phyloP scores from a whole-genome alignment of 345 rosid species.

The Eucalyptus pumila region DNA sequence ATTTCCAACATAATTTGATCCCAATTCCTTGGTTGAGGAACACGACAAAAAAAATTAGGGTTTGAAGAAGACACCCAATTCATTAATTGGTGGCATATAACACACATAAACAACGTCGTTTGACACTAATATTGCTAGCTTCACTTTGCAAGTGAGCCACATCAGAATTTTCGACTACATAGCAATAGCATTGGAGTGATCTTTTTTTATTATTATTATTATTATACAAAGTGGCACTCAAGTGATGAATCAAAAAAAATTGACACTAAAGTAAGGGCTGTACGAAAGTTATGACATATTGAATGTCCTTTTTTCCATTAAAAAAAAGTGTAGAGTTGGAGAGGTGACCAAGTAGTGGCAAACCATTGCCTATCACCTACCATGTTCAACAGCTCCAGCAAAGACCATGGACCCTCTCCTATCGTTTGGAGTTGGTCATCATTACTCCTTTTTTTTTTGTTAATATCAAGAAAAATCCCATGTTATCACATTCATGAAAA shows the following conservation, averaged over 20 bases:
- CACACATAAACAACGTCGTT: neutral
- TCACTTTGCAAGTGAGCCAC: neutral
- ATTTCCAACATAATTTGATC: no score
- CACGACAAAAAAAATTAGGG: neutral
- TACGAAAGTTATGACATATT: neutral
- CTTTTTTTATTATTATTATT: neutral
- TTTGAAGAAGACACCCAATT: neutral
- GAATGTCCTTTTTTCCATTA: neutral
- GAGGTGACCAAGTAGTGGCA: neutral
- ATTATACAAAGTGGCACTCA: neutral
- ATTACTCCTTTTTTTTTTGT: neutral
- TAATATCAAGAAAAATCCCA: no score
- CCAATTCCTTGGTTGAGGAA: neutral
- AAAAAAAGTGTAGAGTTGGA: neutral
- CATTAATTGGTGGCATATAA: neutral
- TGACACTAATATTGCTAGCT: neutral
- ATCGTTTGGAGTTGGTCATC: neutral
- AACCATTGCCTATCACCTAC: neutral
- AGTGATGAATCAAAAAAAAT: neutral
- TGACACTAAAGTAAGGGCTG: rapidly evolving
- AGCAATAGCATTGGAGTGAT: neutral
- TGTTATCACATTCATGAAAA: no score
- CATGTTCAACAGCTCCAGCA: neutral
- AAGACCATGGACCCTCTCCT: neutral
- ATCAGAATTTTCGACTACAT: neutral